phyloP scores from a whole-genome alignment of 192 early-diverging fungal genomes.

The Coemansia sp. region DNA sequence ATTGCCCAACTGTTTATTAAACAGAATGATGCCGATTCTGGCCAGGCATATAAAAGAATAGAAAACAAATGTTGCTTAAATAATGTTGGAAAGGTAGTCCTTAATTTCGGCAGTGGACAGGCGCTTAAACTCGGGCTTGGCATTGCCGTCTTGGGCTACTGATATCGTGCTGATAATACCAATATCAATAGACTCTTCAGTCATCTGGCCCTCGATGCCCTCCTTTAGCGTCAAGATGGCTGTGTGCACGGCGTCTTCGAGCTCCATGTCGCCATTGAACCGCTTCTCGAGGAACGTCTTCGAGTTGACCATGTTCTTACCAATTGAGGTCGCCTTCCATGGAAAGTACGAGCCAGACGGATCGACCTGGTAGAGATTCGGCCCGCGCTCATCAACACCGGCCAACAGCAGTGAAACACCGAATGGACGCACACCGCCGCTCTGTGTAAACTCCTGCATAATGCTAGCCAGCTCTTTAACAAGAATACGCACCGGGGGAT shows the following conservation, averaged over 20 bases:
- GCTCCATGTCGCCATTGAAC: constrained; percentile 88
- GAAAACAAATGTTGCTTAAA: constrained; percentile 3
- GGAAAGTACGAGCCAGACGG: constrained; percentile 98
- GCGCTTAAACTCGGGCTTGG: constrained; percentile 76
- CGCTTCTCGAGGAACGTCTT: constrained; percentile 99
- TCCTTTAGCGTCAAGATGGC: constrained; percentile 99
- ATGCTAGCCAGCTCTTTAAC: constrained; percentile 96
- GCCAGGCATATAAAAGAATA: constrained; percentile 18
- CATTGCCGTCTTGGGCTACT: constrained; percentile 50
- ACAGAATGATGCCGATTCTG: not conserved
- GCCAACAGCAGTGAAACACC: constrained; percentile 96
- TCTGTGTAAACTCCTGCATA: constrained; percentile 99
- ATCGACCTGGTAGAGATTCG: constrained; percentile 96
- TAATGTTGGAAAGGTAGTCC: constrained; percentile 97
- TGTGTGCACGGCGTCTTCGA: constrained; percentile 98
- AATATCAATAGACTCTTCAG: constrained; percentile 93
- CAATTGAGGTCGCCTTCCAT: constrained; percentile 98
- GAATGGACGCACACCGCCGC: constrained; percentile 98
- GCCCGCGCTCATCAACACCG: constrained; percentile 90
- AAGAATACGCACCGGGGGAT: constrained; percentile 91
- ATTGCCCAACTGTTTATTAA: too few relatives aligned
- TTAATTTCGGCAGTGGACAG: constrained; percentile 81
- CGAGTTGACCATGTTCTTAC: constrained; percentile 99
- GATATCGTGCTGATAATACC: constrained; percentile 69
- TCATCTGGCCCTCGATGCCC: constrained; percentile 98